Conservation (phyloP, 345 rosid genomes). For the Laguncularia racemosa region DNA sequence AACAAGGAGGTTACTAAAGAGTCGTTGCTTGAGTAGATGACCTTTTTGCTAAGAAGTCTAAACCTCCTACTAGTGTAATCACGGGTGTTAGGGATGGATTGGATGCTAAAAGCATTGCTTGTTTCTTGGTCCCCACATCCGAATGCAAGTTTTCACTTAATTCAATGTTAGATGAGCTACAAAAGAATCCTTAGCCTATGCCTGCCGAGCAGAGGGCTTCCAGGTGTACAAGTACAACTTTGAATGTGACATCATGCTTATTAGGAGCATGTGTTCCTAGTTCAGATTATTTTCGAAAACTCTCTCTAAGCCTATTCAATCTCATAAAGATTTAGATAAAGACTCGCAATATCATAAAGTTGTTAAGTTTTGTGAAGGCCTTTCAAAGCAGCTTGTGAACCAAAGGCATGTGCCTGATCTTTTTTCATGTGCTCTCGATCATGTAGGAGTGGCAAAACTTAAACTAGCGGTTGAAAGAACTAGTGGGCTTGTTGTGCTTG, state of each 20-base stretch:
- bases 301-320: constrained; percentile 86
- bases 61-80: constrained; percentile 70
- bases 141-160: constrained; percentile 81
- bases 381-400: constrained; percentile 89
- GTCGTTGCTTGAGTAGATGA: constrained; percentile 71
- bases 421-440: constrained; percentile 87
- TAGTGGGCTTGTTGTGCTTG: constrained; percentile 94
- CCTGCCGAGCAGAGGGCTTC: constrained; percentile 65
- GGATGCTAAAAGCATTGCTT: constrained; percentile 74
- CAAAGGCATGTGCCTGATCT: constrained; percentile 97
- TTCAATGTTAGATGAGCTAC: constrained; percentile 86
- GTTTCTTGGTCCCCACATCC: constrained; percentile 85
- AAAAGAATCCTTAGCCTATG: constrained; percentile 73
- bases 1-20: constrained; percentile 71
- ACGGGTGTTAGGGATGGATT: constrained; percentile 87
- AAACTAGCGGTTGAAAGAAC: constrained; percentile 89
- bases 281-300: constrained; percentile 59
- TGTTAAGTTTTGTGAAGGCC: constrained; percentile 64
- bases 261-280: constrained; percentile 95
- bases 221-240: constrained; percentile 87
- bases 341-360: constrained; percentile 75
- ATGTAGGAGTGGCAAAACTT: constrained; percentile 95
- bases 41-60: constrained; percentile 73
- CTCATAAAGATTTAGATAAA: constrained; percentile 88
- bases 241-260: constrained; percentile 73